Conservation (phyloP, 257 asterid genomes). For the Nicotiana sylvestris region DNA sequence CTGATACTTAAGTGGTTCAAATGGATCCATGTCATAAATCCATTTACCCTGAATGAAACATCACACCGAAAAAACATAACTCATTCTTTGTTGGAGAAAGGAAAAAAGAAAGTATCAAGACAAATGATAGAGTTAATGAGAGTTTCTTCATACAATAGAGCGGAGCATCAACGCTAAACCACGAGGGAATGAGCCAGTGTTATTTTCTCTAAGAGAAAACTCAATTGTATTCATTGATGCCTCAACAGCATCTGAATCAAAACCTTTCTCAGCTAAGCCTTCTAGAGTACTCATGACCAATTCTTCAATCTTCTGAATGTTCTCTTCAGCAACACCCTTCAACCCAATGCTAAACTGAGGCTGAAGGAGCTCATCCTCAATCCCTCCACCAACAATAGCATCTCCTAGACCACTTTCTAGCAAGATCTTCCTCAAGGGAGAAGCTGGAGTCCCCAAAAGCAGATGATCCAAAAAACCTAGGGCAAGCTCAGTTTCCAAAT, state of each 20-base stretch:
- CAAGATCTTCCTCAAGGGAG: conserved; percentile 89
- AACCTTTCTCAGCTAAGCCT: conserved; percentile 82
- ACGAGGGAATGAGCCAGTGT: conserved; percentile 98
- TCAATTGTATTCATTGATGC: conserved; percentile 98
- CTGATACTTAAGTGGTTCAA: conserved; percentile 87
- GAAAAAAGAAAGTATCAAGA: conserved; percentile 12
- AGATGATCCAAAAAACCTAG: conserved; percentile 86
- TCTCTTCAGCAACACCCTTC: conserved; percentile 89
- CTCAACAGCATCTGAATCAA: conserved; percentile 88
- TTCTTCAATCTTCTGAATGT: conserved; percentile 70
- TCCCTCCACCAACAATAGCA: conserved; percentile 95
- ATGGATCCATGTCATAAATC: conserved; percentile 96
- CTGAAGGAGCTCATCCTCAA: conserved; percentile 97
- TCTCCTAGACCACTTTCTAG: conserved; percentile 97
- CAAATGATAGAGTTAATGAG: conserved; percentile 4
- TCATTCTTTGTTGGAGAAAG: conserved; percentile 9
- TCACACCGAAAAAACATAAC: conserved; percentile 14
- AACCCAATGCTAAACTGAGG: conserved; percentile 96
- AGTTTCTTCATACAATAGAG: conserved; percentile 58
- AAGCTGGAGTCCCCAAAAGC: conserved; percentile 95
- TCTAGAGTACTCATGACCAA: conserved; percentile 55
- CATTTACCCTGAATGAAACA: conserved; percentile 72
- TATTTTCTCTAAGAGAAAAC: conserved; percentile 96
- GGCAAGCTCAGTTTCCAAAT: conserved; percentile 91
- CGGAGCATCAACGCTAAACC: conserved; percentile 97